phyloP scores from a whole-genome alignment of 83 land plant genomes.

The Diphasiastrum complanatum region DNA sequence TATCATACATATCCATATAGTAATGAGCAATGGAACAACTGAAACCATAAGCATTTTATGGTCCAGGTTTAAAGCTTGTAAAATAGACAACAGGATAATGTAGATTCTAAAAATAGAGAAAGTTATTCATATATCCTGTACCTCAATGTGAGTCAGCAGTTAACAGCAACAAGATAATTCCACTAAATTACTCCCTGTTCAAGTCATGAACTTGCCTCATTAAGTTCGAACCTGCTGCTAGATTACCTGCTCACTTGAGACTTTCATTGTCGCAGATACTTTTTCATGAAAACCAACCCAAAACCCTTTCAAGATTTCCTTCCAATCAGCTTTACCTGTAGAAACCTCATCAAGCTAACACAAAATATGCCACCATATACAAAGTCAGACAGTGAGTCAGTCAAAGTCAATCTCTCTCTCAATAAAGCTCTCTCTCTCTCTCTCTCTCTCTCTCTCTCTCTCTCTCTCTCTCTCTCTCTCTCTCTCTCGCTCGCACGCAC shows the following conservation, averaged over 20 bases:
- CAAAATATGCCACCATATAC: neutral
- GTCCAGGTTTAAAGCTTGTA: too few species aligned
- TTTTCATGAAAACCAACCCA: constrained; percentile 16
- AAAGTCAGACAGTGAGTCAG: too few species aligned
- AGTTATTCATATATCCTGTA: too few species aligned
- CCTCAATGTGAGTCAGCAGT: too few species aligned
- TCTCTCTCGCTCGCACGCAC: neutral
- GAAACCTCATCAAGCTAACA: constrained; percentile 18
- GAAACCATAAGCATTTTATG: too few species aligned
- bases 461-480: neutral
- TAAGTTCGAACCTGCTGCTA: neutral
- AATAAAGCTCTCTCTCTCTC: constrained; percentile 1
- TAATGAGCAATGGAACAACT: too few species aligned
- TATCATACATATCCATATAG: too few species aligned
- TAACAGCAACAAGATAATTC: too few species aligned
- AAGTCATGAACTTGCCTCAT: too few species aligned
- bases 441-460: constrained; percentile 14
- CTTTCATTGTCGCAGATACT: constrained; percentile 4
- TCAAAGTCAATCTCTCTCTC: neutral
- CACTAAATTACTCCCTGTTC: too few species aligned
- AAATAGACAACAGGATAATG: too few species aligned
- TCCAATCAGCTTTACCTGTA: constrained; percentile 9
- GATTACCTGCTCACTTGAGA: neutral
- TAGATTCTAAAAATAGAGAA: too few species aligned
- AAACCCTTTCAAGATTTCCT: constrained; percentile 8